A percentile compares a stretch with the other conserved stretches of the same genome.
Evolutionary conservation across 176 grass and related monocot species (phyloP).

Genomic region (Rhipidocladum racemiflorum): DNA sequence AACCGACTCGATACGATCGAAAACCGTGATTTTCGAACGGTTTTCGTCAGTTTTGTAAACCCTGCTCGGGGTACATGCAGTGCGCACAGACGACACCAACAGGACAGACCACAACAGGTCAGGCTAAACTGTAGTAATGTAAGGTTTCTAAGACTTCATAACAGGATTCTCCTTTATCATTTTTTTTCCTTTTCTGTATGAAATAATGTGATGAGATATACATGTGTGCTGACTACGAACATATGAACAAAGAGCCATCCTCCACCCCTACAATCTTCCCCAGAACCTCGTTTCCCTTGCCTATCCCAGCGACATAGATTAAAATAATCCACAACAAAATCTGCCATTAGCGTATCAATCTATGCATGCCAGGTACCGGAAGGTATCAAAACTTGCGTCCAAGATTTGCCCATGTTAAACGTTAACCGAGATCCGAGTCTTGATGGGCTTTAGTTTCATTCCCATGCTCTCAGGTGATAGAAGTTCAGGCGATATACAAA

Average conservation of each 20-base stretch:
- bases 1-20: too few relatives aligned
- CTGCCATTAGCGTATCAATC: conserved; percentile 32
- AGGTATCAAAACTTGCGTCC: conserved; percentile 43
- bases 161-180: conserved; percentile 32
- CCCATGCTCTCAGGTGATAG: conserved; percentile 98
- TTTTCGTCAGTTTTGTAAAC: too few relatives aligned
- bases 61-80: background rate
- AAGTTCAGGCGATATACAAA: conserved; percentile 80
- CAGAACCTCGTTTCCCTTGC: background rate
- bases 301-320: conserved; percentile 41
- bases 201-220: conserved; percentile 51
- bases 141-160: background rate
- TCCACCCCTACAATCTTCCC: conserved; percentile 21
- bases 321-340: conserved; percentile 60
- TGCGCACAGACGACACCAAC: background rate
- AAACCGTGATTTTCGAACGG: too few relatives aligned
- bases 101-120: background rate
- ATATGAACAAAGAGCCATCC: conserved; percentile 47
- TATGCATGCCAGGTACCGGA: conserved; percentile 1
- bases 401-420: conserved; percentile 31
- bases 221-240: conserved; percentile 55
- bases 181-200: conserved; percentile 25
- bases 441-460: conserved; percentile 96
- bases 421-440: conserved; percentile 59
- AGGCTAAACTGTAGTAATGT: background rate